Base-by-base conservation (phyloP, 192 early-diverging fungal species). In the Oehlia diaphana region DNA sequence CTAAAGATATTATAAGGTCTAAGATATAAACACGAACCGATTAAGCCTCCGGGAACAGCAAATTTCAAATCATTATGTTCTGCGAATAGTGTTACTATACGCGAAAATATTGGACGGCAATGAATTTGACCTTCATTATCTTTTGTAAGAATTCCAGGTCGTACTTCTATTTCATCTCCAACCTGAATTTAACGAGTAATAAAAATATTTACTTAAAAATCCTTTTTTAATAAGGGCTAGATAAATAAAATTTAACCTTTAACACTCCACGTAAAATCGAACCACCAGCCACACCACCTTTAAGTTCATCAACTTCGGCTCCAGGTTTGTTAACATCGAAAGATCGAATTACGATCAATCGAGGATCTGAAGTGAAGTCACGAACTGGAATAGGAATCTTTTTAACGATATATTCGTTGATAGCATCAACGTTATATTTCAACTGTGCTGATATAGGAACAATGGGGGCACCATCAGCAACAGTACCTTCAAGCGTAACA, bases 271-370 rank as follows among this genome's bases (percentile, higher is more conserved):
- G 92, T 63, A 99, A 88, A 76, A 99, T 97, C 76, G 93, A 95
- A 47, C 98, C 98, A 89, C 97, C 98, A 68, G 96, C 97, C 82
- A 99, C 96, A 83, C 98, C 97, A 83, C 98, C 98, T 86, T 94
- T 94, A 75, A 99, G 89, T 62, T 96, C 90, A 28, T 92, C 89
- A 35, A 99, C 93, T 86, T 96, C 96, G 31, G 93, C 91, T 83
- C 98, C 98, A 49, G 98, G 97, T 85, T 98, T 98, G 90, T 99
- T 99, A 79, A 99, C 95, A 84, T 99, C 97, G 77, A 99, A 99
- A 35, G 94, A 96, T 84, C 97, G 95, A 84, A 99, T 99, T 77
- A 99, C 96, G 84, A 98, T 98, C 73, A 99, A 87, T 49, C 94
- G 92, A 42, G 98, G 95, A 67, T 94, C 93, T 9, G 95, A 87